phyloP scores from a whole-genome alignment of 495 filamentous ascomycete species.

The Aspergillus ostianus region DNA sequence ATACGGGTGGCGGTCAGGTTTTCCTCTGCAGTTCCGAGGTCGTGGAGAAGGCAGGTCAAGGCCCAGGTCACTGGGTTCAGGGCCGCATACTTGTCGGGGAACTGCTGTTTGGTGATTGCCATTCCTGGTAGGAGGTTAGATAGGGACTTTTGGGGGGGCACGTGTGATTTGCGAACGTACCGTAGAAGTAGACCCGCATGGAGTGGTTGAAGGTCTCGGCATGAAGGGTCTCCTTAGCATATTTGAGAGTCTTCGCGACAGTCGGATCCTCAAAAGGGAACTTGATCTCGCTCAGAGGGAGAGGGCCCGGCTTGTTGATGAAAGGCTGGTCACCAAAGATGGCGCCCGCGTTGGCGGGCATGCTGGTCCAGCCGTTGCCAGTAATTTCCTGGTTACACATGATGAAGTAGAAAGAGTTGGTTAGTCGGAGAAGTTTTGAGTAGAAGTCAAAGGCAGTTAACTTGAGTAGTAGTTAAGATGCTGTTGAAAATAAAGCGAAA shows the following conservation, averaged over 20 bases:
- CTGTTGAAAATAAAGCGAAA: not conserved
- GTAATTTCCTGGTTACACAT: constrained; percentile 28
- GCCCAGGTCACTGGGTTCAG: constrained; percentile 43
- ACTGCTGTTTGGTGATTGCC: constrained; percentile 29
- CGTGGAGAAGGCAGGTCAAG: constrained; percentile 68
- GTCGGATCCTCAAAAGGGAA: constrained; percentile 26
- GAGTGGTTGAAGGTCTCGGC: constrained; percentile 66
- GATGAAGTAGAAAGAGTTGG: not conserved
- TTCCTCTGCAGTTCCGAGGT: constrained; percentile 64
- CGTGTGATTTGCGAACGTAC: constrained; percentile 23
- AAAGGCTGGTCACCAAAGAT: constrained; percentile 26
- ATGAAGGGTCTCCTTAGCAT: constrained; percentile 22
- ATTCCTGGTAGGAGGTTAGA: constrained; percentile 18
- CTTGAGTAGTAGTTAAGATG: not conserved
- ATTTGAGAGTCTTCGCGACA: constrained; percentile 23
- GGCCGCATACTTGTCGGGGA: constrained; percentile 17
- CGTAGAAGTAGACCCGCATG: constrained; percentile 73
- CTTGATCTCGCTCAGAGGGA: constrained; percentile 20
- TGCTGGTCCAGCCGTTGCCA: constrained; percentile 29
- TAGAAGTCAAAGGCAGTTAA: not conserved
- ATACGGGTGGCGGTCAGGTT: constrained; percentile 57
- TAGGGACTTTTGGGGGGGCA: not conserved
- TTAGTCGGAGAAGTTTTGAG: not conserved
- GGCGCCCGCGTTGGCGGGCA: constrained; percentile 25
- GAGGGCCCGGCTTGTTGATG: constrained; percentile 15